Conservation (phyloP, 2,329 filamentous ascomycete genomes). For the Ceratocystis colombiana region DNA sequence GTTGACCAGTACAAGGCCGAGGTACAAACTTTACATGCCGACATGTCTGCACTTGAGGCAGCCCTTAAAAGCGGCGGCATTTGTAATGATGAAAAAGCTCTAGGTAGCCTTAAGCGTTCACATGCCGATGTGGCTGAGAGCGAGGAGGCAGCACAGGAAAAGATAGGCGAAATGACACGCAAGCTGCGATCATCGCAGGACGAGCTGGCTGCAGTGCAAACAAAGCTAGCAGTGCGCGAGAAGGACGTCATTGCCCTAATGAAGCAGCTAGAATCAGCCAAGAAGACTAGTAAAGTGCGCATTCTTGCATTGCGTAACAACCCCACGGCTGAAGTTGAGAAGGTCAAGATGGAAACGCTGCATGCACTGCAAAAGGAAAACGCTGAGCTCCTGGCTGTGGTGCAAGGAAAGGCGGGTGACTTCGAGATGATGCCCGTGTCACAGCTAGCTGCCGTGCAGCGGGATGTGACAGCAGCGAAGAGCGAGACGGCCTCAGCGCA, state of each 20-base stretch:
- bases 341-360: conserved; percentile 72
- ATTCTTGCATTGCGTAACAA: conserved; percentile 84
- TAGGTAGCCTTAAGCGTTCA: conserved; percentile 45
- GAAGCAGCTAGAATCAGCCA: conserved; percentile 59
- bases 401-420: conserved; percentile 41
- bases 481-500: conserved; percentile 61
- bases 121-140: conserved; percentile 50
- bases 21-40: conserved; percentile 60
- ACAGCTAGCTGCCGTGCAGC: conserved; percentile 62
- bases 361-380: conserved; percentile 74
- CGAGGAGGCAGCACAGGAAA: conserved; percentile 50
- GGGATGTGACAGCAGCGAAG: conserved; percentile 63
- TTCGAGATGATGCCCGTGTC: conserved; percentile 63
- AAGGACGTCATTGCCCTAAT: conserved; percentile 63
- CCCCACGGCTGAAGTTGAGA: conserved; percentile 75
- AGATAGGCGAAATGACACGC: conserved; percentile 70
- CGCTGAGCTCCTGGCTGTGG: conserved; percentile 63
- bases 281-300: conserved; percentile 63
- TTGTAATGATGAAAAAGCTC: conserved; percentile 35
- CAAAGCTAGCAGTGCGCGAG: conserved; percentile 58
- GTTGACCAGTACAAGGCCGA: conserved; percentile 80
- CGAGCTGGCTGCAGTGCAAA: conserved; percentile 59
- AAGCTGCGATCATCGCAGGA: conserved; percentile 82
- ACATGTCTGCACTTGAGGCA: conserved; percentile 57
- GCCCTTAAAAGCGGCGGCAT: conserved; percentile 31